A percentile compares a stretch with the other conserved stretches of the same genome.
Conservation (phyloP, 2,329 filamentous ascomycete genomes). For the Cadophora luteo-olivacea region DNA sequence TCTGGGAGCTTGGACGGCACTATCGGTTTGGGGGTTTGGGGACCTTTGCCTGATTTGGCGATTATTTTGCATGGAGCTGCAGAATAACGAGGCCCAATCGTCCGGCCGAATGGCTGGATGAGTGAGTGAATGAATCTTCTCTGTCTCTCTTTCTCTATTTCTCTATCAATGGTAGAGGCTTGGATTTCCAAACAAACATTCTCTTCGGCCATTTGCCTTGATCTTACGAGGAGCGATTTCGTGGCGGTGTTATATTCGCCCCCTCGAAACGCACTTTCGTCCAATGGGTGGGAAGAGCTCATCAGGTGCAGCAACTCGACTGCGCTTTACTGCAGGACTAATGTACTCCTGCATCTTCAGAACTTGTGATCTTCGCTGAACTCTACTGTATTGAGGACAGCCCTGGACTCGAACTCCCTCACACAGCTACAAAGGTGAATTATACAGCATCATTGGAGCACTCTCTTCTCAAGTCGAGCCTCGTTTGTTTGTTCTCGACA, state of each 20-base stretch:
- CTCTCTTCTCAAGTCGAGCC: not conserved
- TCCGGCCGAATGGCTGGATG: not conserved
- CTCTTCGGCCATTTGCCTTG: not conserved
- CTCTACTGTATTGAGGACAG: constrained; percentile 16
- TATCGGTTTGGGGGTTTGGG: not conserved
- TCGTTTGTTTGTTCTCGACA: constrained; percentile 11
- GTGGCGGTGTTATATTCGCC: constrained; percentile 32
- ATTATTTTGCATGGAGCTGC: constrained; percentile 1
- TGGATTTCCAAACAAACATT: not conserved
- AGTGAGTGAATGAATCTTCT: not conserved
- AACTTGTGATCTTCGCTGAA: constrained; percentile 18
- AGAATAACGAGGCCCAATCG: constrained; percentile 3
- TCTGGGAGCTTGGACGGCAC: constrained; percentile 16
- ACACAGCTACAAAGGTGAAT: not conserved
- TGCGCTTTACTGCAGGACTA: constrained; percentile 21
- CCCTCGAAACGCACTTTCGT: constrained; percentile 8
- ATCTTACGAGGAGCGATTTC: constrained; percentile 15
- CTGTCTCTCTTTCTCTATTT: not conserved
- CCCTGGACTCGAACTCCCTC: not conserved
- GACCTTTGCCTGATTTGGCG: constrained; percentile 13
- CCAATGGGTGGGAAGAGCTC: constrained; percentile 17
- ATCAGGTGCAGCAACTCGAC: constrained; percentile 20
- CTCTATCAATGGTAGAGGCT: not conserved
- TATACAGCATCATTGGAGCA: not conserved
- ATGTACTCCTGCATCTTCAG: constrained; percentile 16